Evolutionary conservation across 2,329 filamentous ascomycete genomes (phyloP).

Genomic region (Orbilia javanica): DNA sequence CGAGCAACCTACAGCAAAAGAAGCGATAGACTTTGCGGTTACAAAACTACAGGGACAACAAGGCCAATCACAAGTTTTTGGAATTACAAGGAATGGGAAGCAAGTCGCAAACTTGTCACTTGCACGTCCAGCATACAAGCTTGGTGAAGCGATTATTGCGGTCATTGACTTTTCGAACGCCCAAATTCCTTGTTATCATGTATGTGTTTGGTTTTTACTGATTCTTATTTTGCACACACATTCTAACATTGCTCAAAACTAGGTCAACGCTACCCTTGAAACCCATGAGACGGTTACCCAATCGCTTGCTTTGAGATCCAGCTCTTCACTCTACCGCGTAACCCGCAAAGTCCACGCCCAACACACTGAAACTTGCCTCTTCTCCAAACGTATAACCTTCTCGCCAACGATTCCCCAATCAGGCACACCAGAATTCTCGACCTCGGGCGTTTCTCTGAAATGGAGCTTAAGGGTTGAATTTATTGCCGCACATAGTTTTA

Average conservation of each 20-base stretch:
- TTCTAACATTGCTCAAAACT: not conserved
- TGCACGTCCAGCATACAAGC: slow-evolving; percentile 85
- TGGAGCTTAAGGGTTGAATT: slow-evolving; percentile 95
- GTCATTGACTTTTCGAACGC: slow-evolving; percentile 85
- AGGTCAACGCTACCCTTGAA: slow-evolving; percentile 79
- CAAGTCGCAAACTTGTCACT: slow-evolving; percentile 92
- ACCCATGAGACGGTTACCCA: slow-evolving; percentile 86
- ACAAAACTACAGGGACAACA: slow-evolving; percentile 75
- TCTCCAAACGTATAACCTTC: slow-evolving; percentile 82
- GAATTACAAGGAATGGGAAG: slow-evolving; percentile 91
- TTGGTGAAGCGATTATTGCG: slow-evolving; percentile 87
- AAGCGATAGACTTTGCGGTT: slow-evolving; percentile 91
- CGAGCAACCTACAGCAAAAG: slow-evolving; percentile 77
- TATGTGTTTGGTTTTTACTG: slow-evolving; percentile 65
- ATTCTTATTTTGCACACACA: not conserved
- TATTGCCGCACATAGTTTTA: slow-evolving; percentile 76
- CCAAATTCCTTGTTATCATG: slow-evolving; percentile 84
- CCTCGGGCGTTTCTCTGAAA: slow-evolving; percentile 84
- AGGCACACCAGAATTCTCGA: slow-evolving; percentile 91
- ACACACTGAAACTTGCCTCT: slow-evolving; percentile 84
- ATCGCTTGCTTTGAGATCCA: slow-evolving; percentile 83
- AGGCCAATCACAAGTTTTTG: slow-evolving; percentile 70
- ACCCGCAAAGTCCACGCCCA: slow-evolving; percentile 84
- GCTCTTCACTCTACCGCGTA: slow-evolving; percentile 85
- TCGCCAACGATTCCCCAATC: slow-evolving; percentile 83